phyloP scores from a whole-genome alignment of 108 stramenopile species.

The Discostella stelligeroides region DNA sequence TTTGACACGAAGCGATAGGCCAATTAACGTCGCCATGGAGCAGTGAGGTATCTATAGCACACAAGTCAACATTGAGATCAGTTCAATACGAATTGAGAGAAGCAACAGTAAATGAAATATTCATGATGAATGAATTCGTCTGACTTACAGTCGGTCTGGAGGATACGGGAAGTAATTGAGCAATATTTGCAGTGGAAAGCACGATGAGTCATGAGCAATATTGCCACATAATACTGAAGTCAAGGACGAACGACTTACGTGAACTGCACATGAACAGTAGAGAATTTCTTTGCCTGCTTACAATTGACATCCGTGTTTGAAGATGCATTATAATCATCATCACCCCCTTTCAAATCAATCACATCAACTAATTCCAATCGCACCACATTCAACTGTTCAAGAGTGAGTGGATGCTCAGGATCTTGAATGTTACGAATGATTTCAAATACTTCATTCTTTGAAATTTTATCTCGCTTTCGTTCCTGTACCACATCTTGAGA shows the following conservation, averaged over 20 bases:
- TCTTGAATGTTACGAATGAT: constrained; percentile 97
- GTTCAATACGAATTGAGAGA: background rate
- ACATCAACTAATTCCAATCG: constrained; percentile 79
- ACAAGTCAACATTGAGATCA: background rate
- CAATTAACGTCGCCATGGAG: constrained; percentile 99
- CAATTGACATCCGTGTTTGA: background rate
- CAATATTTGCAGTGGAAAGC: no score
- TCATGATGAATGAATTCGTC: background rate
- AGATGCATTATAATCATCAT: constrained; percentile 6
- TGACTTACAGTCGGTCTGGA: constrained; percentile 63
- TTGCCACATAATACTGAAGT: constrained; percentile 1
- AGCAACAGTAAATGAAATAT: background rate
- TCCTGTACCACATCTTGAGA: background rate
- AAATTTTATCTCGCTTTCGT: constrained; percentile 52
- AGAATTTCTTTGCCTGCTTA: constrained; percentile 24
- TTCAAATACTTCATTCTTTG: constrained; percentile 92
- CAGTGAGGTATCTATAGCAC: constrained; percentile 95
- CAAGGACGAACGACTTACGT: constrained; percentile 51
- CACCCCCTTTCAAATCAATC: constrained; percentile 37
- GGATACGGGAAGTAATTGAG: constrained; percentile 1
- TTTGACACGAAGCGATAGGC: no score
- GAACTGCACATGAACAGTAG: constrained; percentile 66
- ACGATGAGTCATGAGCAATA: constrained; percentile 5
- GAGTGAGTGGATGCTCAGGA: constrained; percentile 97
- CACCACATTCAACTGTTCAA: constrained; percentile 97